Percentiles rank a stretch among this genome's conserved stretches.
Evolutionary conservation across 441 rosid species (phyloP).

Genomic region (Mallotus japonicus): DNA sequence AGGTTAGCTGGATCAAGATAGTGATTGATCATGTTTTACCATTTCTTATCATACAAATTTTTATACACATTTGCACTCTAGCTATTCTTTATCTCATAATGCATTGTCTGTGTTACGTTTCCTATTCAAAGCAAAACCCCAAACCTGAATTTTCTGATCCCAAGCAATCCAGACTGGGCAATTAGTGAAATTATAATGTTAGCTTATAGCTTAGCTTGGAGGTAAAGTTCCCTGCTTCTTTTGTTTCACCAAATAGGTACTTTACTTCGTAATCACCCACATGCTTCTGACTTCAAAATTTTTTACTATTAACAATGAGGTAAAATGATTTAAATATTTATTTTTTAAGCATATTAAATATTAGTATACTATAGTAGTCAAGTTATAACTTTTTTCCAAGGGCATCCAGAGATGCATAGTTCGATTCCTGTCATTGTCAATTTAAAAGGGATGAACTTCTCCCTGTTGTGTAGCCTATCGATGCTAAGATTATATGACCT

Average conservation of each 20-base stretch:
- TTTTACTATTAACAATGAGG: not conserved
- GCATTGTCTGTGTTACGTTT: slow-evolving; percentile 33
- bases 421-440: no score
- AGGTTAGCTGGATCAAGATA: slow-evolving; percentile 33
- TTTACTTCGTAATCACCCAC: not conserved
- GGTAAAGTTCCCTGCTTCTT: not conserved
- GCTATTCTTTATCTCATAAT: not conserved
- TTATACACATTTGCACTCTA: not conserved
- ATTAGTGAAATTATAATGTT: slow-evolving; percentile 1
- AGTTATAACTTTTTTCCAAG: no score
- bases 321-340: no score
- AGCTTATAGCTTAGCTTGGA: not conserved
- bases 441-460: no score
- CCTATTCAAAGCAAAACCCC: slow-evolving; percentile 21
- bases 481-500: no score
- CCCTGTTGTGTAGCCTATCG: no score
- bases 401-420: no score
- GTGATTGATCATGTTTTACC: slow-evolving; percentile 39
- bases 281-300: not conserved
- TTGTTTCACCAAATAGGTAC: not conserved
- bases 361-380: no score
- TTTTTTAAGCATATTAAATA: no score
- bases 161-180: slow-evolving; percentile 9
- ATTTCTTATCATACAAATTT: not conserved
- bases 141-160: slow-evolving; percentile 16